Evolutionary conservation across 164 flowering plant genomes (phyloP), one percentile per base, ranked within the genome.

Genomic region (Vitis riparia): DNA sequence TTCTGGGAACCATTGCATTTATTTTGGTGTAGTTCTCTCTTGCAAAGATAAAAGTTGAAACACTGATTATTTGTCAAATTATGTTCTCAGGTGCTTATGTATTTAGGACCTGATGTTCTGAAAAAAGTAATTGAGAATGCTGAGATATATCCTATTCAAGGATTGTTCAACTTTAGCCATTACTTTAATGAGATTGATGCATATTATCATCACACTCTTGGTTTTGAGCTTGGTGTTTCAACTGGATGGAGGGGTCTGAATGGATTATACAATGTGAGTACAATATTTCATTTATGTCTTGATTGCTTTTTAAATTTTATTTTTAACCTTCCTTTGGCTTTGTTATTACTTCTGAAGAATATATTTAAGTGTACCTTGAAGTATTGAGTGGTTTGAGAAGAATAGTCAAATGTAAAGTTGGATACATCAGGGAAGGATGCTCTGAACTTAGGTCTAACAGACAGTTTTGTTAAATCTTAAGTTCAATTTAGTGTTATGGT

Each of bases 231-330:
- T 75, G 98, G 99, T 53, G 85, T 81, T 63, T 83, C 98, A 68
- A 93, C 98, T 74, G 99, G 99, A 48, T 96, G 99, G 99, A 86
- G 66, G 47, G 63, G 74, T 74, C 64, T 96, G 63, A 67, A 92
- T 68, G 72, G 81, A 3, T 81, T 88, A 9, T 96, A 93, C 73
- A 90, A 85, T 63, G 99, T 96, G 80, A 80, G 88, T 63, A 62
- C 49, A 71, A 11, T 48, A 66, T 64, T 9, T 15, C 68, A 14
- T 12, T 58, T 5, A 27, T 71, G 44, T 14, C 27, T 57, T 17
- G 27, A 14, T 57, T 57, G 23, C 15, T 5, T 59, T 23, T 13
- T 9, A 7, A 59, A 44, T 32, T 32, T 47, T 63, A 13, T 47
- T n/a, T 62, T 63, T 4, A 37, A 6, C 3, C n/a, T 47, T 44